Evolutionary conservation across 2,329 filamentous ascomycete genomes (phyloP), one percentile per base, ranked within the genome.

Genomic region (Sclerotinia minor): DNA sequence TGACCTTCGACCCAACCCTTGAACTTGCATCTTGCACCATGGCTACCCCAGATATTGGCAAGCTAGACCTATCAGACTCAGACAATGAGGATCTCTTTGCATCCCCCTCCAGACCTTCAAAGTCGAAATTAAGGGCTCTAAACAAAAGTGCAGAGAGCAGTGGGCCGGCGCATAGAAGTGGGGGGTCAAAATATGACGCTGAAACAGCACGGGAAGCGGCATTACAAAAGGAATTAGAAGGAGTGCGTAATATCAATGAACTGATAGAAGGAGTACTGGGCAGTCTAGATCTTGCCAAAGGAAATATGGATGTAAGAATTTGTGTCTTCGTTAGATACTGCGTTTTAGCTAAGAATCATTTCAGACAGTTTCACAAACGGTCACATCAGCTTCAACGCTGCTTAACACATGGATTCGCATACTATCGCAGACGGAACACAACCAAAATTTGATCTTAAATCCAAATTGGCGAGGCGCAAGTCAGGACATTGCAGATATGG

Each of bases 331-430:
- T 44, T 44, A 65, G 44, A 35, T 5, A 52, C 57, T 13, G 7
- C 45, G 35, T 19, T 21, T 47, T 50, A 54, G 50, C 59, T 65
- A 70, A 69, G 58, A 71, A 58, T 73, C 73, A 67, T 26, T 44
- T 59, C 29, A 92, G 91, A 96, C 90, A 32, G 94, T 98, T 47
- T 90, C 90, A 65, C 85, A 86, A 70, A 97, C 95, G 3, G 93
- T 98, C 53, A 85, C 86, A 72, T 94, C 94, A 67, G 93, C 95
- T 4, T 96, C 94, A 19, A 91, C 91, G 1, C 85, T 99, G 19
- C 87, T 99, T 44, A 93, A 96, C 75, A 96, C 94, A 21, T 99
- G 94, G 94, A 96, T 93, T 11, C 89, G 93, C 64, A 97, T 99
- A 72, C 86, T 99, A 17, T 95, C 92, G 8, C 95, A 99, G 79